Evolutionary conservation across 192 early-diverging fungal species (phyloP), one percentile per base, ranked within the genome.

Genomic region (Pilaira anomala): DNA sequence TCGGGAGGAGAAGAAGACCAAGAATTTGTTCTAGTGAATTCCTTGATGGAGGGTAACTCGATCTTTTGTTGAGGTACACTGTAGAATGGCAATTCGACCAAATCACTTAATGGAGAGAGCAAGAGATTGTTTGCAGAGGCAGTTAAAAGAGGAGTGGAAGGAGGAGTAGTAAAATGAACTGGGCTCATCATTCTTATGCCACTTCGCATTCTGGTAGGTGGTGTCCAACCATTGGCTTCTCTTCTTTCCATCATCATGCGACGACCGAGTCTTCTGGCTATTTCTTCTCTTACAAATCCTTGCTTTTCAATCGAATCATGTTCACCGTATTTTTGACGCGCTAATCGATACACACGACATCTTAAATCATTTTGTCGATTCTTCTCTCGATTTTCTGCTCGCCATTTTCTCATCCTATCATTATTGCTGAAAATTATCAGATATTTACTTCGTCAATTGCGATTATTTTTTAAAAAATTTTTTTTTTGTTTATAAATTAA

Each of bases 301-400:
- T 86, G 82, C 14, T 83, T 79, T 52, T 83, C 84, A 0, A 76
- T 68, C 18, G 80, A 81, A 24, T 84, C 82, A 4, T 79, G 75
- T 7, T 81, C 80, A 22, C 86, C 88, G 74, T 80, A 89, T 49
- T 78, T 80, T 56, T 80, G 81, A 0, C 77, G 72, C 2, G 83
- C 86, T 61, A 84, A 72, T 1, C 85, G 78, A 68, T 89, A 89
- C 1, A 89, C 88, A 50, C 88, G 86, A 55, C 88, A 89, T 3
- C 88, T 72, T 69, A 89, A 72, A 48, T 89, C 88, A 51, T 89
- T 89, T 45, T 83, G 74, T 29, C 82, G 68, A 54, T 89, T 80
- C 42, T 80, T 80, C 49, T 80, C 79, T 53, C 76, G 68, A 45
- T 80, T 80, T 63, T 72, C 74, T 45, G 72, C 72, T 59, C 79